Conservation (phyloP, 2,329 filamentous ascomycete genomes). For the Tolypocladium inflatum region DNA sequence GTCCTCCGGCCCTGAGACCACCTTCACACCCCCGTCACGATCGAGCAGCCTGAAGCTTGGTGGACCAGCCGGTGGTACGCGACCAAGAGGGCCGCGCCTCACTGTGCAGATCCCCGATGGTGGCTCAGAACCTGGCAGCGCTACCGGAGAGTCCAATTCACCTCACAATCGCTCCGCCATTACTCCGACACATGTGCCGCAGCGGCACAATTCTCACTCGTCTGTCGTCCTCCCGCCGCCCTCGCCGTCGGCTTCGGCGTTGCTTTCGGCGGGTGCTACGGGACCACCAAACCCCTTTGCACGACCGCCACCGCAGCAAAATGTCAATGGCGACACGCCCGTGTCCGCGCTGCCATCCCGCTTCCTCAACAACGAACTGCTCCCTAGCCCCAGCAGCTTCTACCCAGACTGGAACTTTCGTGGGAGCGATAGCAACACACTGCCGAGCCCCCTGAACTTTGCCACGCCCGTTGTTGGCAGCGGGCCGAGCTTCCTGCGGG, state of each 20-base stretch:
- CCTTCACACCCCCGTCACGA: constrained; percentile 62
- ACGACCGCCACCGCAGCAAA: constrained; percentile 67
- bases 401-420: constrained; percentile 84
- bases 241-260: constrained; percentile 75
- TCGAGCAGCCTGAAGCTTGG: constrained; percentile 65
- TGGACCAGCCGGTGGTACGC: constrained; percentile 46
- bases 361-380: constrained; percentile 77
- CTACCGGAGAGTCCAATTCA: constrained; percentile 62
- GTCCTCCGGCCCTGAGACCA: constrained; percentile 54
- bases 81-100: constrained; percentile 69
- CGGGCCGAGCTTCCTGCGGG: constrained; percentile 53
- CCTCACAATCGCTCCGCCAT: constrained; percentile 47
- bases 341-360: constrained; percentile 90
- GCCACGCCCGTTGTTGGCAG: constrained; percentile 64
- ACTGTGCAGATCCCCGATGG: constrained; percentile 95
- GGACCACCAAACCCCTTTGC: constrained; percentile 96
- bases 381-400: constrained; percentile 87
- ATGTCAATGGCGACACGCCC: constrained; percentile 53
- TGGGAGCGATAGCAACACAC: constrained; percentile 66
- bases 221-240: constrained; percentile 82
- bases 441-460: constrained; percentile 89
- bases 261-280: constrained; percentile 82
- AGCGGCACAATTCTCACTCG: constrained; percentile 47
- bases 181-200: constrained; percentile 44
- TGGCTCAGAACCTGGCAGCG: constrained; percentile 65